A percentile compares a stretch with the other conserved stretches of the same genome.
Evolutionary conservation across 2,329 filamentous ascomycete genomes (phyloP).

Genomic region (Phialophora tarda): DNA sequence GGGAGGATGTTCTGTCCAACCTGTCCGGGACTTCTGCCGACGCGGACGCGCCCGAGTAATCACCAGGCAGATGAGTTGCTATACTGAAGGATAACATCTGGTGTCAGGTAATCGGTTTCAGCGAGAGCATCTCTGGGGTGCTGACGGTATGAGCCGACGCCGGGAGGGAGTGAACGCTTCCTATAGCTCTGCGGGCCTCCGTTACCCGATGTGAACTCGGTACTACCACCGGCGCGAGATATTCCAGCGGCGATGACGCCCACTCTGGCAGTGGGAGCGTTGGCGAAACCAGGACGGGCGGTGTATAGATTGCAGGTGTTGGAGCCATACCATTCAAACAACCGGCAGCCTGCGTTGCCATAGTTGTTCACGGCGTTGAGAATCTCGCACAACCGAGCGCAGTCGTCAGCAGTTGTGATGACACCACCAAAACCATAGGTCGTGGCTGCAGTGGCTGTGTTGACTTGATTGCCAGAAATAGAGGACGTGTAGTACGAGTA

Average conservation of each 20-base stretch:
- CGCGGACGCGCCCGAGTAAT: neutral
- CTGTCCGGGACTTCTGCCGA: neutral
- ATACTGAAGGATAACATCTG: slow-evolving; percentile 21
- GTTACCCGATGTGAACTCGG: slow-evolving; percentile 6
- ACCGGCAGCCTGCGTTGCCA: neutral
- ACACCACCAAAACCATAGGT: neutral
- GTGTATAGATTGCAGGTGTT: neutral
- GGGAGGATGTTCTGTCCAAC: neutral
- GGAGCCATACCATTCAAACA: slow-evolving; percentile 4
- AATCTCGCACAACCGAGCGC: slow-evolving; percentile 24
- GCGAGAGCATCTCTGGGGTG: slow-evolving; percentile 23
- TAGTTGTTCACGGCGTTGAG: neutral
- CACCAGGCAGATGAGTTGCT: neutral
- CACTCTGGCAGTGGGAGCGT: neutral
- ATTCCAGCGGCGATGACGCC: slow-evolving; percentile 20
- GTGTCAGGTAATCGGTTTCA: neutral
- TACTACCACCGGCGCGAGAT: neutral
- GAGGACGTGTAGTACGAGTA: slow-evolving; percentile 18
- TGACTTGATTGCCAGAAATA: neutral
- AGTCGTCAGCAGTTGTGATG: slow-evolving; percentile 23
- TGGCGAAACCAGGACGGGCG: neutral
- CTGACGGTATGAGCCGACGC: neutral
- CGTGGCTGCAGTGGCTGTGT: slow-evolving; percentile 1
- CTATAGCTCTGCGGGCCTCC: slow-evolving; percentile 12
- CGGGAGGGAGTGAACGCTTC: slow-evolving; percentile 23